Conservation (phyloP, 2,329 filamentous ascomycete species). For the Cercospora citrullina region DNA sequence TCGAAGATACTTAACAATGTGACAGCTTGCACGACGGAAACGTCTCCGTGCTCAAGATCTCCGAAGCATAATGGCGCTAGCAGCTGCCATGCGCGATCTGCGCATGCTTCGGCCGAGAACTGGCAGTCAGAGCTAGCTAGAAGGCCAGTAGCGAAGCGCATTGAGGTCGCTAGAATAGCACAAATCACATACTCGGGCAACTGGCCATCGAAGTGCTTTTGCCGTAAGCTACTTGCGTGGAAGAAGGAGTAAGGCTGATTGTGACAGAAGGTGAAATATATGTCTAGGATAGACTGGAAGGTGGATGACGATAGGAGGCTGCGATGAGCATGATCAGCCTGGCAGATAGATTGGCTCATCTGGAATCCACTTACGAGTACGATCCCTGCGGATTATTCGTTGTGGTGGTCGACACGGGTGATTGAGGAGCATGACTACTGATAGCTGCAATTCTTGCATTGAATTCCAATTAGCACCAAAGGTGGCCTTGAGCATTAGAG, state of each 20-base stretch:
- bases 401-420: background rate
- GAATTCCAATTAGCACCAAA: background rate
- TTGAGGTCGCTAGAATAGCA: background rate
- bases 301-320: background rate
- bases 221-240: background rate
- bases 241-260: conserved; percentile 10
- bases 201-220: background rate
- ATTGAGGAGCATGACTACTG: background rate
- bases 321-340: background rate
- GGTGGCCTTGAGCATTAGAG: background rate
- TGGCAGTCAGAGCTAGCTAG: background rate
- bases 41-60: background rate
- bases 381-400: background rate
- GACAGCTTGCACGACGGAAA: background rate
- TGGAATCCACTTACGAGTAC: background rate
- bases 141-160: background rate
- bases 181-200: background rate
- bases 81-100: background rate
- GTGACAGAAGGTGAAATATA: conserved; percentile 8
- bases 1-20: background rate
- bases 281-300: background rate
- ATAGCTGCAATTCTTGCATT: background rate
- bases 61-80: background rate
- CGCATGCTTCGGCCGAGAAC: background rate
- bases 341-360: background rate